phyloP scores from a whole-genome alignment of 2,329 filamentous ascomycete genomes.

The Fusarium newnesense region DNA sequence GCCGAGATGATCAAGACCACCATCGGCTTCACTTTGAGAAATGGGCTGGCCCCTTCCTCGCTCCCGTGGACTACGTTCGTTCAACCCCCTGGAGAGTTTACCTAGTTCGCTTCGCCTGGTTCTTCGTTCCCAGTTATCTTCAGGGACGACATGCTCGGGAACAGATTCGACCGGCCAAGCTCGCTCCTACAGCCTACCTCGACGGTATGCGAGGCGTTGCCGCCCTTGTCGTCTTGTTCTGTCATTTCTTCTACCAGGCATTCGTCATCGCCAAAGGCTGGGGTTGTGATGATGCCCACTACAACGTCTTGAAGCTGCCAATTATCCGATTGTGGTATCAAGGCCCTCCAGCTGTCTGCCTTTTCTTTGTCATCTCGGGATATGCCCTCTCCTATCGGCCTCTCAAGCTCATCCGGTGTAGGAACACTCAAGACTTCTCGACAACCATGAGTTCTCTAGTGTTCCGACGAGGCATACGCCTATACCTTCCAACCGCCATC shows the following conservation, averaged over 20 bases:
- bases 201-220: conserved; percentile 68
- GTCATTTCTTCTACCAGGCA: conserved; percentile 65
- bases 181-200: conserved; percentile 66
- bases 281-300: conserved; percentile 57
- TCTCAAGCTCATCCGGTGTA: conserved; percentile 56
- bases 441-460: conserved; percentile 60
- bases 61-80: conserved; percentile 43
- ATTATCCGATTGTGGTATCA: conserved; percentile 65
- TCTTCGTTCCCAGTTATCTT: conserved; percentile 65
- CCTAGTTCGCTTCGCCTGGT: conserved; percentile 54
- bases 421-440: conserved; percentile 53
- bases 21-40: conserved; percentile 44
- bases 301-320: conserved; percentile 61
- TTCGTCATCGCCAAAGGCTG: conserved; percentile 63
- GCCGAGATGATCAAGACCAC: conserved; percentile 52
- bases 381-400: conserved; percentile 68
- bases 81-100: conserved; percentile 52
- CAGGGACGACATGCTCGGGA: conserved; percentile 57
- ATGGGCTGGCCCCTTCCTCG: conserved; percentile 49
- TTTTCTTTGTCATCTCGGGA: conserved; percentile 72
- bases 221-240: conserved; percentile 66
- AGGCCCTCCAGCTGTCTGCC: conserved; percentile 66
- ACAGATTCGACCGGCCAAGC: conserved; percentile 52
- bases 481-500: conserved; percentile 62
- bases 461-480: conserved; percentile 62